A percentile compares a stretch with the other conserved stretches of the same genome.
Evolutionary conservation across 129 eudicot genomes (phyloP).

Genomic region (Pseudognaphalium luteoalbum): DNA sequence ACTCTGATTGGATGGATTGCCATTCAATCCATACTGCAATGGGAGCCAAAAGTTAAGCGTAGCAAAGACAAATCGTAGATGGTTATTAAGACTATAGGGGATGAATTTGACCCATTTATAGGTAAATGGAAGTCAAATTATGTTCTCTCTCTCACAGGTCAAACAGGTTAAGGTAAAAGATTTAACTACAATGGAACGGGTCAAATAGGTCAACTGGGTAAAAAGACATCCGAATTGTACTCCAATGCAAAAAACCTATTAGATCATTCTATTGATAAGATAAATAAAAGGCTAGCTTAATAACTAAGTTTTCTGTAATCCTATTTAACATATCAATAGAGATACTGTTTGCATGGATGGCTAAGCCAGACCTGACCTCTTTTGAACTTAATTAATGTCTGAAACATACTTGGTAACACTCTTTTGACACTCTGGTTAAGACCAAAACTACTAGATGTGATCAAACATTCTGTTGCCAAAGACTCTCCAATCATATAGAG

Average conservation of each 20-base stretch:
- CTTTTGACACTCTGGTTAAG: background rate
- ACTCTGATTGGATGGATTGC: constrained; percentile 36
- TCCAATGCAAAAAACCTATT: background rate
- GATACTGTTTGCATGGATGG: background rate
- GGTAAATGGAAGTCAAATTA: background rate
- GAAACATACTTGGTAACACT: too few species aligned
- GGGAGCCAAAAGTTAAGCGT: constrained; percentile 6
- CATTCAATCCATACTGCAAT: constrained; percentile 70
- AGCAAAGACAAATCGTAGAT: background rate
- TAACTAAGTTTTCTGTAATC: background rate
- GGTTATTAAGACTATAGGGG: constrained; percentile 6
- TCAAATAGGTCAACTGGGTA: background rate
- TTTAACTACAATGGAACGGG: background rate
- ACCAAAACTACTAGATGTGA: background rate
- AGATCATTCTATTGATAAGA: background rate
- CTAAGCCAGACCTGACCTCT: background rate
- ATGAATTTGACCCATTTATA: background rate
- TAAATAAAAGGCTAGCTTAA: background rate
- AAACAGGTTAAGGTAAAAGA: background rate
- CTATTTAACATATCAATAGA: background rate
- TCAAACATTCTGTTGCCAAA: background rate
- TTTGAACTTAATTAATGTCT: too few species aligned
- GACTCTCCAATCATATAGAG: background rate
- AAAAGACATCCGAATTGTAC: background rate
- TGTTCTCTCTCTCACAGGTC: background rate